Evolutionary conservation across 2,329 filamentous ascomycete species (phyloP), one percentile per base, ranked within the genome.

Genomic region (Fusarium tanahbumbuense): DNA sequence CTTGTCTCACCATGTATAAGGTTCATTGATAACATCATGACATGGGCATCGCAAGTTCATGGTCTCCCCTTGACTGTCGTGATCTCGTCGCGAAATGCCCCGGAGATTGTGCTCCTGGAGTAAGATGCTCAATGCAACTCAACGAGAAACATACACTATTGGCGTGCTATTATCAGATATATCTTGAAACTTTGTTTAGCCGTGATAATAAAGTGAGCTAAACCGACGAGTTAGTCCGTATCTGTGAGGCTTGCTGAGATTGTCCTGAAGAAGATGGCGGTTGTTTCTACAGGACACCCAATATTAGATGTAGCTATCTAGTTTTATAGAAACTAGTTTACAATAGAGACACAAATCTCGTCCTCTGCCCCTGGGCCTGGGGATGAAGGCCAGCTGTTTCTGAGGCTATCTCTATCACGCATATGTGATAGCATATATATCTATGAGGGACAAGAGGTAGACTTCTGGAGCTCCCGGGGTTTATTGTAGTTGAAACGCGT

Each of bases 1-100:
- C 40, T 23, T 50, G 28, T 58, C 56, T 67, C 27, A 46, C 25
- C 15, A 34, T 40, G 12, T 37, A 11, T n/a, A 53, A 41, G 49
- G 30, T 42, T 9, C 20, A 22, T 16, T 3, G 10, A 20, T n/a
- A 28, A 10, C 13, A 23, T 16, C 30, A 63, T n/a, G 10, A 12
- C 25, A 27, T 25, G 37, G 37, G 49, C 22, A 49, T 48, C 13
- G 18, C 13, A 61, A 41, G n/a, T 49, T 20, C 46, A 41, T 6
- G 13, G 37, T 6, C 22, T 34, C 25, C 34, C 13, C 28, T 53
- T 32, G 52, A n/a, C 27, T 32, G 16, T n/a, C 23, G 49, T 52
- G 13, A 20, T 42, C 27, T 27, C 23, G 27, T 16, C 34, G n/a
- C n/a, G n/a, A 10, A n/a, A 40, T n/a, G 16, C 11, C 23, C 20